Percentiles rank a stretch among this genome's conserved stretches.
These are phyloP conservation scores for Candida neerlandica DNA, from an alignment of 1,139 yeast genomes.

Conservation along the genomic window DNA sequence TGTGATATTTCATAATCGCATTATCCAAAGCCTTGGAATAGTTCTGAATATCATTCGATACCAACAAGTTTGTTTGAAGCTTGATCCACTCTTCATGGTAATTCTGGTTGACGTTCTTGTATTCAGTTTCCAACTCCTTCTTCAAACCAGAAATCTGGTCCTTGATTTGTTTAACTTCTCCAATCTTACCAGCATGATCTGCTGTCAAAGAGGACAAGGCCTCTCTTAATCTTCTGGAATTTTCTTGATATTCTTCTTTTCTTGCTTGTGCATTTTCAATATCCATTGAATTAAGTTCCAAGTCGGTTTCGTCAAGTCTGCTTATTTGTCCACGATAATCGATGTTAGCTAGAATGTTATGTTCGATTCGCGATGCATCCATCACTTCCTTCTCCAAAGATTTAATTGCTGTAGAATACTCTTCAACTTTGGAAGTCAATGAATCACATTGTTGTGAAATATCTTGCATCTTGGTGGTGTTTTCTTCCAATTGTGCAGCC, in stretches of 20 bases:
- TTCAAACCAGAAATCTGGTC: slow-evolving; percentile 64
- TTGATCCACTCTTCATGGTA: slow-evolving; percentile 76
- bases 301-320: slow-evolving; percentile 32
- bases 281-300: slow-evolving; percentile 37
- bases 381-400: slow-evolving; percentile 32
- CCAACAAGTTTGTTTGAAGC: slow-evolving; percentile 73
- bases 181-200: slow-evolving; percentile 74
- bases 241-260: slow-evolving; percentile 63
- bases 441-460: slow-evolving; percentile 12
- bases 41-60: slow-evolving; percentile 82
- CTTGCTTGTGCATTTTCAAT: slow-evolving; percentile 64
- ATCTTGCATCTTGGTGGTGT: slow-evolving; percentile 17
- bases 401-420: slow-evolving; percentile 24
- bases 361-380: slow-evolving; percentile 39
- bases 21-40: slow-evolving; percentile 86
- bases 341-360: slow-evolving; percentile 42
- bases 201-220: slow-evolving; percentile 61
- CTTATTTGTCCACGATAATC: slow-evolving; percentile 35
- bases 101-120: slow-evolving; percentile 60
- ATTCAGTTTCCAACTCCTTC: slow-evolving; percentile 69
- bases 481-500: slow-evolving; percentile 20
- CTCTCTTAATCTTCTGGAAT: slow-evolving; percentile 56
- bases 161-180: slow-evolving; percentile 82
- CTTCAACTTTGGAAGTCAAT: slow-evolving; percentile 23
- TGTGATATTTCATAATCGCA: slow-evolving; percentile 93